Conservation (phyloP, 345 rosid species). For the Salix dunnii region DNA sequence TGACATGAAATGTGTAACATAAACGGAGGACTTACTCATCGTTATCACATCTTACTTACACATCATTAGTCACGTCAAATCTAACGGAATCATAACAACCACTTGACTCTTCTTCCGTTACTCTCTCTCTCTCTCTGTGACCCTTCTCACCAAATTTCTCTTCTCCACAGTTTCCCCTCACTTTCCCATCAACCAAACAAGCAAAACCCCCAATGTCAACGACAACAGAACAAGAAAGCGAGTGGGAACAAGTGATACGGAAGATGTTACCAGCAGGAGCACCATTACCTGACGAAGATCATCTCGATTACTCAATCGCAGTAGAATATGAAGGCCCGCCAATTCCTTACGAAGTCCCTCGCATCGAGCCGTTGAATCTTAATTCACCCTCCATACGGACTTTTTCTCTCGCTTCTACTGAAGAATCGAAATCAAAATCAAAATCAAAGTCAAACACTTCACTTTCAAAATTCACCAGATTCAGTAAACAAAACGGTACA, state of each 20-base stretch:
- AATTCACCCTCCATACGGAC: slow-evolving; percentile 17
- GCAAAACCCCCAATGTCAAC: neutral
- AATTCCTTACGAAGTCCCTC: slow-evolving; percentile 44
- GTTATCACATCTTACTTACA: neutral
- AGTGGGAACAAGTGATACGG: slow-evolving; percentile 14
- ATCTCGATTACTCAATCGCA: slow-evolving; percentile 55
- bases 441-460: slow-evolving; percentile 11
- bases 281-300: slow-evolving; percentile 22
- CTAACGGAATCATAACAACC: neutral
- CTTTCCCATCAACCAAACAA: neutral
- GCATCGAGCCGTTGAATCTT: slow-evolving; percentile 39
- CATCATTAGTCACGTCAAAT: neutral
- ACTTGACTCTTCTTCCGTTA: neutral
- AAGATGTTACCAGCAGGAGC: slow-evolving; percentile 25
- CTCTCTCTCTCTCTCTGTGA: neutral
- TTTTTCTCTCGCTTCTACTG: slow-evolving; percentile 15
- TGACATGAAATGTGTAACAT: neutral
- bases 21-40: neutral
- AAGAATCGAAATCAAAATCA: slow-evolving; percentile 10
- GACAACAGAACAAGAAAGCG: neutral
- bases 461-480: slow-evolving; percentile 26
- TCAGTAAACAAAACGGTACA: slow-evolving; percentile 3
- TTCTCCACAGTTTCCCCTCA: neutral
- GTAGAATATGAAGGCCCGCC: slow-evolving; percentile 59
- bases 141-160: neutral